Base-by-base conservation (phyloP, 106 monocot genomes). In the Allium cepa region DNA sequence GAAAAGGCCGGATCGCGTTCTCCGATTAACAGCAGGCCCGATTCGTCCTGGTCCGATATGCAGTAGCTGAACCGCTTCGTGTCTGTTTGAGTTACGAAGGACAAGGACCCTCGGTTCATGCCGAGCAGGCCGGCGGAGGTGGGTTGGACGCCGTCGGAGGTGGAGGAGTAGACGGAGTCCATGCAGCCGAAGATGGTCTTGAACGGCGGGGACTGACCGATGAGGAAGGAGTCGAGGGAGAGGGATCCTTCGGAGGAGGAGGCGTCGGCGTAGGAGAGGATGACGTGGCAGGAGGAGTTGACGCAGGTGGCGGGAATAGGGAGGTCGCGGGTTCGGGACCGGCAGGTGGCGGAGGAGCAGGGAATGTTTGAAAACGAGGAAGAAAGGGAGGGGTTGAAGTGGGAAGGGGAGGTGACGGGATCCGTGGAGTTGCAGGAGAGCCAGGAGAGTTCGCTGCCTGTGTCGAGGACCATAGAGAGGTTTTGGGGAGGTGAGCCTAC, bases 391-490 rank as follows among this genome's bases (percentile, higher is more conserved):
- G 83, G 86, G 12, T 45, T 56, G 86, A 76, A 75, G n/a, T 18
- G 14, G 28, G 26, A 15, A 2, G 60, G 28, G 22, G 22, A 22
- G 22, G 22, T 22, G 22, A 22, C 22, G 22, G 22, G 22, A 22
- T 22, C 22, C 10, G 64, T 26, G 26, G 28, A 17, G 65, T 46
- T 36, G 72, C 95, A 91, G 66, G 62, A 79, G 46, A 97, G 92
- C 97, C 97, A 97, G 17, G 97, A 84, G 68, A 97, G 97, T 89
- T 97, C 97, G 77, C 92, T 92, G 52, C 97, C 97, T 17, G 97
- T 97, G 82, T 97, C 97, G 59, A 97, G 82, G 46, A 92, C 92
- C 89, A 97, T 75, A 76, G 92, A 78, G 47, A 92, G 82, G 82
- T 92, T 97, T 79, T 97, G 92, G 8, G 97, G 87, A 4, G 92